Evolutionary conservation across 202 grass and related monocot species (phyloP).

Genomic region (Saccharum hybrid): DNA sequence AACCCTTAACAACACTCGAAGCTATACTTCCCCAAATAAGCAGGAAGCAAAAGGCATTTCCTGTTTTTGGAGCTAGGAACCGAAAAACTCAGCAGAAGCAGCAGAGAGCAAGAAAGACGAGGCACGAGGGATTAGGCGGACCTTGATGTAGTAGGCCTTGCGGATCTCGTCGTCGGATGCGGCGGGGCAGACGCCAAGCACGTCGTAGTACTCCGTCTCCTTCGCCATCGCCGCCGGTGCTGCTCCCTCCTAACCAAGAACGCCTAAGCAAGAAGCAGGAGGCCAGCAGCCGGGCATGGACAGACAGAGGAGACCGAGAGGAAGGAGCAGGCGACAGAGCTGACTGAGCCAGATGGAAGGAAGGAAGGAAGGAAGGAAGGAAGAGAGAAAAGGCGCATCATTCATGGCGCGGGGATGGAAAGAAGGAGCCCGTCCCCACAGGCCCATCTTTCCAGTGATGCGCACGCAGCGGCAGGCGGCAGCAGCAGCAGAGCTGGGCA

Average conservation of each 20-base stretch:
- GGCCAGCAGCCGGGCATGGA: slow-evolving; percentile 27
- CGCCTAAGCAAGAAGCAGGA: slow-evolving; percentile 33
- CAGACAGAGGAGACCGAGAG: slow-evolving; percentile 17
- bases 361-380: background rate
- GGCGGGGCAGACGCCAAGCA: slow-evolving; percentile 68
- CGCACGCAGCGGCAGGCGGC: slow-evolving; percentile 44
- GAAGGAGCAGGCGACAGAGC: background rate
- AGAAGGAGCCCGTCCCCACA: slow-evolving; percentile 54
- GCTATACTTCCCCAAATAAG: background rate
- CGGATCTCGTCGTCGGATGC: slow-evolving; percentile 92
- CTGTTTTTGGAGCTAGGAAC: background rate
- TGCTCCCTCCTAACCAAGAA: slow-evolving; percentile 38
- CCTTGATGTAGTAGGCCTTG: slow-evolving; percentile 98
- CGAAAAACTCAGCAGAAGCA: background rate
- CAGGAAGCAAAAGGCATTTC: slow-evolving; percentile 23
- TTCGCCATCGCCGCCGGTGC: slow-evolving; percentile 63
- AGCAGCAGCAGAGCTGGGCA: slow-evolving; percentile 35
- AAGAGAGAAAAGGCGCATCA: slow-evolving; percentile 31
- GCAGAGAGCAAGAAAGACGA: background rate
- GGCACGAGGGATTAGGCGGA: background rate
- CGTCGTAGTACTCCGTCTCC: slow-evolving; percentile 97
- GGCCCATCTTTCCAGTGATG: slow-evolving; percentile 68
- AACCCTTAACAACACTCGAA: background rate
- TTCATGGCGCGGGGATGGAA: slow-evolving; percentile 49
- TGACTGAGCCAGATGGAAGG: slow-evolving; percentile 8